These are phyloP conservation scores for Candida xyloterini DNA, from an alignment of 805 yeast genomes.

Conservation along the genomic window DNA sequence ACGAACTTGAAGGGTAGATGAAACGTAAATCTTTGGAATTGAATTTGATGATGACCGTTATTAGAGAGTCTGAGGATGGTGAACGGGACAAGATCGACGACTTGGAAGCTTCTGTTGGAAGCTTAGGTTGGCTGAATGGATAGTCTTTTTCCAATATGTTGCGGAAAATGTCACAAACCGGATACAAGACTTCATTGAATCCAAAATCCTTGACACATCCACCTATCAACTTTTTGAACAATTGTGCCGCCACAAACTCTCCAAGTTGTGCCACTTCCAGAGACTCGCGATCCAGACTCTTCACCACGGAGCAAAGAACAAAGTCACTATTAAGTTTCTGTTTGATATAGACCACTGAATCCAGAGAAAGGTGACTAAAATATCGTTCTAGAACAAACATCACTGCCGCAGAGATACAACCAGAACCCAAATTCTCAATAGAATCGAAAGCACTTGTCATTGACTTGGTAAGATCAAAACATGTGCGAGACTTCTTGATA, in stretches of 20 bases:
- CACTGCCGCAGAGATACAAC: conserved; percentile 52
- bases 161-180: conserved; percentile 67
- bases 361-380: conserved; percentile 49
- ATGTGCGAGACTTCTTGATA: conserved; percentile 62
- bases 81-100: conserved; percentile 7
- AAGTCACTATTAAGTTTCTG: conserved; percentile 36
- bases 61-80: conserved; percentile 23
- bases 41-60: conserved; percentile 47
- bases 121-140: conserved; percentile 46
- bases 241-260: conserved; percentile 51
- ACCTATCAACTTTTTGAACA: conserved; percentile 61
- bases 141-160: conserved; percentile 58
- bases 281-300: conserved; percentile 42
- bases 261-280: conserved; percentile 36
- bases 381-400: conserved; percentile 63
- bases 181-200: conserved; percentile 62
- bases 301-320: conserved; percentile 43
- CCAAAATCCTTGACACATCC: conserved; percentile 78
- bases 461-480: conserved; percentile 43
- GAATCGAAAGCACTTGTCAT: conserved; percentile 36
- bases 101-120: conserved; percentile 1
- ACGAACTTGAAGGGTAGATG: conserved; percentile 57
- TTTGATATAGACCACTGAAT: conserved; percentile 50
- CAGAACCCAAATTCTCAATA: conserved; percentile 55
- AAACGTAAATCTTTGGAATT: conserved; percentile 57